Evolutionary conservation across 192 early-diverging fungal genomes (phyloP), one percentile per base, ranked within the genome.

Genomic region (Rhizophagus clarus): DNA sequence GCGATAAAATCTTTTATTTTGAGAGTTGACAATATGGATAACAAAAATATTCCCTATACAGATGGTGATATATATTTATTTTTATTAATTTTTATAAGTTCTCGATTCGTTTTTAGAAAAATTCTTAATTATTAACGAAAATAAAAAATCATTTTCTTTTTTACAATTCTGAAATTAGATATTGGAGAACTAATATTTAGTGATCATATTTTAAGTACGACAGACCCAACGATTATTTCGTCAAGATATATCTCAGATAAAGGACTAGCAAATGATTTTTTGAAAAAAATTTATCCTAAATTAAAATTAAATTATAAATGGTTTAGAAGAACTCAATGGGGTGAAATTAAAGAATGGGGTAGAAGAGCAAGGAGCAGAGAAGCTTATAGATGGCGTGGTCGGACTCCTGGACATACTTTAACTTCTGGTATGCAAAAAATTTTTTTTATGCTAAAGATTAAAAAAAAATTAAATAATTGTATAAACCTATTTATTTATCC

Each of bases 311-410:
- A 95, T 81, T 94, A 94, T 69, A 81, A 89, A 49, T 99, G 92
- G 93, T 96, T 97, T 84, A 85, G 90, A 51, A 83, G 72, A 9
- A 96, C 94, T 15, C 96, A 97, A 85, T 83, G 85, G 63, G 95
- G 96, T 26, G 84, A 92, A 20, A 81, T 84, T 24, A 81, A 87
- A 29, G 81, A 85, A 14, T 91, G 84, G 45, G 87, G 88, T 3
- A 84, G 90, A 4, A 73, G 75, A 6, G 83, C 83, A 7, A 86
- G 79, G 4, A 83, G 82, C 56, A 77, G 81, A n/a, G 92, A 93
- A 61, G 96, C 91, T 4, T 99, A 94, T 87, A 85, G 96, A 17
- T 99, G 97, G 97, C 87, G 95, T 61, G 97, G 97, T 1, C 89
- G 96, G 49, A 94, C 94, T 4, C 86, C 84, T 28, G 88, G 89